phyloP scores from a whole-genome alignment of 352 stramenopile genomes.

The Pseudoperonospora humuli region DNA sequence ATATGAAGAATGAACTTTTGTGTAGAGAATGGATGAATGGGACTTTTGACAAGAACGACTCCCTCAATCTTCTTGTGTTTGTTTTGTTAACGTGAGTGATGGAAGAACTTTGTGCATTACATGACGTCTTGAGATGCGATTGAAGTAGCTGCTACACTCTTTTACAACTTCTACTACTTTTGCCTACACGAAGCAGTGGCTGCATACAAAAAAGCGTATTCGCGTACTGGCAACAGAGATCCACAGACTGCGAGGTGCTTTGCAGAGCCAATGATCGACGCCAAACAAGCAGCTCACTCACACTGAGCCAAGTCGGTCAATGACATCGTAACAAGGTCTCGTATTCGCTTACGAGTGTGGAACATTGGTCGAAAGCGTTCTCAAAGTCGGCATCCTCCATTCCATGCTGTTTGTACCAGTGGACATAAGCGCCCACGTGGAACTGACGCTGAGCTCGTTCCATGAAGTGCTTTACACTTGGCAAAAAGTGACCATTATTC shows the following conservation, averaged over 20 bases:
- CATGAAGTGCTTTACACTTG: constrained; percentile 30
- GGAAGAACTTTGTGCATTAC: no score
- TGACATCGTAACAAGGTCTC: constrained; percentile 28
- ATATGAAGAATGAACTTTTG: no score
- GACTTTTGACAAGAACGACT: no score
- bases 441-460: constrained; percentile 43
- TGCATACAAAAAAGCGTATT: constrained; percentile 24
- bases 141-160: no score
- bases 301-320: no score
- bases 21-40: no score
- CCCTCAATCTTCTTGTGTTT: no score
- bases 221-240: constrained; percentile 17
- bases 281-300: no score
- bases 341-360: constrained; percentile 36
- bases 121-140: no score
- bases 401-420: constrained; percentile 59
- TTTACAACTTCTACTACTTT: no score
- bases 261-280: constrained; percentile 12
- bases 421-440: constrained; percentile 34
- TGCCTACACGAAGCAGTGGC: constrained; percentile 19
- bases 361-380: constrained; percentile 30
- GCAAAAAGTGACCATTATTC: constrained; percentile 45
- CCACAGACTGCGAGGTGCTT: constrained; percentile 15
- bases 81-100: no score
- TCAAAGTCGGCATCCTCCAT: constrained; percentile 46